phyloP scores from a whole-genome alignment of 768 basidiomycete species.

The Boletellus emodensis region DNA sequence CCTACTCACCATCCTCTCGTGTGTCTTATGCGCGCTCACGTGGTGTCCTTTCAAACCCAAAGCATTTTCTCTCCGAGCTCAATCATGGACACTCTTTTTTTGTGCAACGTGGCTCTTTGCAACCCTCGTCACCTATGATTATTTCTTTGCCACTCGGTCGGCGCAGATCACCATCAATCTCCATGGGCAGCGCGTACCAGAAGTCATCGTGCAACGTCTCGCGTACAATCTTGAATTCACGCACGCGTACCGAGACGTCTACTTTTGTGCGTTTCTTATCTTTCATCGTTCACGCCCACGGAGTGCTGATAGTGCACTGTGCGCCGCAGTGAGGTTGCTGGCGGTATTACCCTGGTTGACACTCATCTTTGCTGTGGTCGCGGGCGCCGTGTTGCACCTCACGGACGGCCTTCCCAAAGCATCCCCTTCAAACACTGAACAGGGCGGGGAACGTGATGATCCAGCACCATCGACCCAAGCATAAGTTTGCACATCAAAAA shows the following conservation, averaged over 20 bases:
- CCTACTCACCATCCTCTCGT: constrained; percentile 30
- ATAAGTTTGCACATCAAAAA: not conserved
- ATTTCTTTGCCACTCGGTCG: constrained; percentile 42
- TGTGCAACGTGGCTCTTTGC: constrained; percentile 46
- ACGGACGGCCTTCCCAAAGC: constrained; percentile 20
- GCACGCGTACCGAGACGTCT: constrained; percentile 41
- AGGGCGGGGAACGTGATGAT: not conserved
- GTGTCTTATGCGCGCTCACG: constrained; percentile 26
- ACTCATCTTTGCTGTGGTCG: constrained; percentile 36
- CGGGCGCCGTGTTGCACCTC: constrained; percentile 34
- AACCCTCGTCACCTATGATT: constrained; percentile 44
- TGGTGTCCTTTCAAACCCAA: constrained; percentile 5
- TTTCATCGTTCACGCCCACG: not conserved
- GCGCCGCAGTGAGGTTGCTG: constrained; percentile 40
- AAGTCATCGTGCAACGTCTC: constrained; percentile 32
- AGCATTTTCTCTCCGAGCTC: constrained; percentile 24
- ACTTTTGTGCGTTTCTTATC: constrained; percentile 36
- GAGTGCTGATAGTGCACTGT: not conserved
- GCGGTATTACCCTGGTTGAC: constrained; percentile 55
- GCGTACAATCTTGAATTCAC: constrained; percentile 38
- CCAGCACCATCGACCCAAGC: not conserved
- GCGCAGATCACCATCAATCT: constrained; percentile 45
- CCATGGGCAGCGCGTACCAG: constrained; percentile 34
- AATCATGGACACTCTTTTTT: constrained; percentile 39
- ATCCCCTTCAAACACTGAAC: not conserved